Evolutionary conservation across 192 early-diverging fungal species (phyloP), one percentile per base, ranked within the genome.

Genomic region (Linnemannia elongata): DNA sequence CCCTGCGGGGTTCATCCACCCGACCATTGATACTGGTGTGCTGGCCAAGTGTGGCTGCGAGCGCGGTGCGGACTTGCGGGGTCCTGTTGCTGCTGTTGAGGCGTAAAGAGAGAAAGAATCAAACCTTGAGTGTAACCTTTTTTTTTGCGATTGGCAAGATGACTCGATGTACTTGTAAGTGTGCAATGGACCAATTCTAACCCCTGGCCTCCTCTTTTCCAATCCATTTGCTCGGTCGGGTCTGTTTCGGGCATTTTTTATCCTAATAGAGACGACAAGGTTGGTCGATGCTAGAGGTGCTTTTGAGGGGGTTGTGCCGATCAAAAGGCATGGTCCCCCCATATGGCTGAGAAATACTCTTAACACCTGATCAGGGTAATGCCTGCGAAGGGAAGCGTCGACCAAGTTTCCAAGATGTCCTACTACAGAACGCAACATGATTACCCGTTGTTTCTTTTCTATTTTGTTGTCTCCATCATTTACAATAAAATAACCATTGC

Each of bases 351-450:
- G 89, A 90, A 74, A 90, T 85, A 90, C 89, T 74, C 89, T 88
- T 72, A 88, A 15, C 52, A 88, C 89, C 89, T 87, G 89, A 90
- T 90, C 89, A 90, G 88, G 88, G 71, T 90, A 90, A 89, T 86
- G 74, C 88, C 88, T 90, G 89, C 88, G 89, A 87, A 83, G 89
- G 88, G 89, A 90, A 88, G 89, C 75, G 85, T 82, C 72, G 74
- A 82, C 80, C 76, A 71, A 39, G 7, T 39, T 47, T 30, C 39
- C 13, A 3, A 57, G 49, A 24, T 45, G 38, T 78, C 49, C 27
- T 55, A 39, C 49, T 7, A 71, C 52, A 22, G 27, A 72, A 39
- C 3, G 4, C 3, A 3, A 39, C 38, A 39, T 39, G 1, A 39
- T 39, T 5, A 5, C 6, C 6, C 6, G 38, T 39, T 39, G 3